phyloP scores from a whole-genome alignment of 257 asterid genomes.

The Solanum microdontum region DNA sequence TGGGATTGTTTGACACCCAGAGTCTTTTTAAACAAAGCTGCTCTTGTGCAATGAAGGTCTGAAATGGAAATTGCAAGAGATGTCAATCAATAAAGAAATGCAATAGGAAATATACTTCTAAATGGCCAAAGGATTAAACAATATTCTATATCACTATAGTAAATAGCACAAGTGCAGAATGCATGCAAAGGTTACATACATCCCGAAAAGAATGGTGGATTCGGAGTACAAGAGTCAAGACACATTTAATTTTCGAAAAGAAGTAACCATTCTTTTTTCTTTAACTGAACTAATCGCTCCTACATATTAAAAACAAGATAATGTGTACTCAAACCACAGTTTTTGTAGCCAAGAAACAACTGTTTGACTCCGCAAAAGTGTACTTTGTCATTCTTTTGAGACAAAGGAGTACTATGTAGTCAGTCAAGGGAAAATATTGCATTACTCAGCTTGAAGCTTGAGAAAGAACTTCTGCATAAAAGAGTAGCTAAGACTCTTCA shows the following conservation, averaged over 20 bases:
- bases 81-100: neutral
- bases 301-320: neutral
- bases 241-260: neutral
- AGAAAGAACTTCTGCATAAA: neutral
- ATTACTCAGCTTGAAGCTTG: neutral
- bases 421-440: neutral
- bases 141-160: neutral
- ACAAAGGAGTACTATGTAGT: neutral
- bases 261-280: neutral
- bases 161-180: neutral
- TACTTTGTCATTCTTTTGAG: neutral
- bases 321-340: neutral
- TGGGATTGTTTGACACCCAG: slow-evolving; percentile 56
- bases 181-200: neutral
- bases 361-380: neutral
- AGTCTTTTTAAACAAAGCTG: slow-evolving; percentile 67
- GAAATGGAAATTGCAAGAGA: slow-evolving; percentile 11
- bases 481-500: neutral
- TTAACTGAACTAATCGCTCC: neutral
- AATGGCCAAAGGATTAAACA: neutral
- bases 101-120: neutral
- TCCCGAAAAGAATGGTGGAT: neutral
- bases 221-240: neutral
- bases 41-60: slow-evolving; percentile 95
- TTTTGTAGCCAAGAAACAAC: neutral